Evolutionary conservation across 75 land plant genomes (phyloP).

Genomic region (Chamaecyparis obtusa): DNA sequence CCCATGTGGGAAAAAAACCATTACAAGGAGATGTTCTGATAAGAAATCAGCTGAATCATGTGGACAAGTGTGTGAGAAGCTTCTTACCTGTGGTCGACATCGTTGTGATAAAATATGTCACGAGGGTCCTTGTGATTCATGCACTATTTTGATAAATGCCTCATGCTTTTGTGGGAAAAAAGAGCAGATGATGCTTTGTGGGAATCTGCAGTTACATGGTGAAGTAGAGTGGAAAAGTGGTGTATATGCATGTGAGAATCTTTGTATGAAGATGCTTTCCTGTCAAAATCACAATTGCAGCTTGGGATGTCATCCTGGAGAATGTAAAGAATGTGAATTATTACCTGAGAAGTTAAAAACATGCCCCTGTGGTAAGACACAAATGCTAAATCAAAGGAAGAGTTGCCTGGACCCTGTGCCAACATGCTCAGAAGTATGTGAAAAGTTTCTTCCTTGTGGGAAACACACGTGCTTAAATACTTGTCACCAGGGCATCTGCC

Average conservation of each 20-base stretch:
- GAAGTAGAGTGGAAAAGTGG: conserved; percentile 53
- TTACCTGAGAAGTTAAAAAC: conserved; percentile 63
- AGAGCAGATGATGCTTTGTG: conserved; percentile 61
- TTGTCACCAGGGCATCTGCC: conserved; percentile 79
- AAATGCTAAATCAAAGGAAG: conserved; percentile 40
- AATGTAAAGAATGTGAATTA: conserved; percentile 81
- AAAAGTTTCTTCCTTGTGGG: conserved; percentile 67
- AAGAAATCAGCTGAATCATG: conserved; percentile 50
- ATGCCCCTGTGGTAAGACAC: conserved; percentile 90
- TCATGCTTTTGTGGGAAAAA: conserved; percentile 82
- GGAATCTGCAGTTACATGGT: conserved; percentile 72
- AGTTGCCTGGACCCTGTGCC: conserved; percentile 90
- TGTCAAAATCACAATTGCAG: conserved; percentile 81
- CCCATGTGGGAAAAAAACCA: conserved; percentile 75
- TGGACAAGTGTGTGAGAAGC: conserved; percentile 68
- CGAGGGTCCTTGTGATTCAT: conserved; percentile 68
- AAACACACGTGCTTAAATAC: conserved; percentile 52
- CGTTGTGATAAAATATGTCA: conserved; percentile 73
- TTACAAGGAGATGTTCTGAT: conserved; percentile 78
- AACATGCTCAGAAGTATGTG: conserved; percentile 68
- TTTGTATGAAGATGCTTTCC: conserved; percentile 56
- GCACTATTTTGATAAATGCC: conserved; percentile 54
- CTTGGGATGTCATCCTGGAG: conserved; percentile 85
- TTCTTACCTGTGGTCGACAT: conserved; percentile 78
- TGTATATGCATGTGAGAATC: conserved; percentile 65